Evolutionary conservation across 768 basidiomycete genomes (phyloP).

Genomic region (Boletus rubroflammeus): DNA sequence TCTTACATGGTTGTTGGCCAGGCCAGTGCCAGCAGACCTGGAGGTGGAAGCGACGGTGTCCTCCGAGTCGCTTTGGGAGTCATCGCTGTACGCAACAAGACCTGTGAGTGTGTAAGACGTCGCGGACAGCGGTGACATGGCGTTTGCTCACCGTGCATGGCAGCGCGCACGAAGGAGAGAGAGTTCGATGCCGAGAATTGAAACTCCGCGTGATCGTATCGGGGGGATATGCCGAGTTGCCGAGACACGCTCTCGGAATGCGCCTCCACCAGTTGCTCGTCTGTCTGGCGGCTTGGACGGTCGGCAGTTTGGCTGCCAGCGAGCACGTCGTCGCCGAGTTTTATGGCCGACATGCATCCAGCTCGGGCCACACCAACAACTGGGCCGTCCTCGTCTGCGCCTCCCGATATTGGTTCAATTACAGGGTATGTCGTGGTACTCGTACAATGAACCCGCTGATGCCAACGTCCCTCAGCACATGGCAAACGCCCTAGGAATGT

Average conservation of each 20-base stretch:
- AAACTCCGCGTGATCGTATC: constrained; percentile 18
- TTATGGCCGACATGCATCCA: constrained; percentile 40
- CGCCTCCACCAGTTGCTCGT: constrained; percentile 30
- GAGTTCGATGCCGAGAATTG: constrained; percentile 11
- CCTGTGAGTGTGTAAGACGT: constrained; percentile 34
- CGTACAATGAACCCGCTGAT: background rate
- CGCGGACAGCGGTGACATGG: background rate
- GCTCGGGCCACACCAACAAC: constrained; percentile 80
- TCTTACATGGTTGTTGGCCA: constrained; percentile 56
- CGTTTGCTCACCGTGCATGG: constrained; percentile 30
- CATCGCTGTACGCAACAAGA: constrained; percentile 61
- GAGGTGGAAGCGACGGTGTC: constrained; percentile 35
- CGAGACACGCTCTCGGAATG: constrained; percentile 22
- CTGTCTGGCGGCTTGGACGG: constrained; percentile 36
- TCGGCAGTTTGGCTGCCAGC: constrained; percentile 27
- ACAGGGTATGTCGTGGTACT: constrained; percentile 61
- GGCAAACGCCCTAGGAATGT: constrained; percentile 98
- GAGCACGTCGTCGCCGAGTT: constrained; percentile 43
- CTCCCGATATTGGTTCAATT: constrained; percentile 98
- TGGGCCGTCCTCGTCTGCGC: constrained; percentile 98
- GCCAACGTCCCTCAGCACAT: constrained; percentile 67
- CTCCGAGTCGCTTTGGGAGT: constrained; percentile 58
- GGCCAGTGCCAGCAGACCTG: constrained; percentile 6
- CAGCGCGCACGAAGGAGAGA: constrained; percentile 7
- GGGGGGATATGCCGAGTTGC: constrained; percentile 26